phyloP scores from a whole-genome alignment of 768 basidiomycete genomes.

The Mycena olivaceomarginata region DNA sequence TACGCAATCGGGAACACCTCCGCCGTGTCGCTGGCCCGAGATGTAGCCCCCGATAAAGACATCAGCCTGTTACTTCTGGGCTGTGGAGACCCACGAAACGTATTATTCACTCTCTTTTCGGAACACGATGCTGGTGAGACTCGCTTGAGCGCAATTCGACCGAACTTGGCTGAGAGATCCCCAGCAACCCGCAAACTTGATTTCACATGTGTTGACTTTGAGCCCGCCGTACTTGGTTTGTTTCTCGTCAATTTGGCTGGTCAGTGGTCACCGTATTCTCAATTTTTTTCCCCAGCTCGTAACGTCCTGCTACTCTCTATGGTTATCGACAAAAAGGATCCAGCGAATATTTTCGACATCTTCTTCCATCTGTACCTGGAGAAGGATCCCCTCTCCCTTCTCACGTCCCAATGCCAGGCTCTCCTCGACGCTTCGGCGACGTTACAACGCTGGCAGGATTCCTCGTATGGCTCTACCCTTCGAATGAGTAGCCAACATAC shows the following conservation, averaged over 20 bases:
- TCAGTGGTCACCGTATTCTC: not conserved
- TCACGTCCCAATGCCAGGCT: constrained; percentile 62
- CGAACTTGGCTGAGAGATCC: constrained; percentile 9
- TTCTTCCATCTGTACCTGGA: constrained; percentile 71
- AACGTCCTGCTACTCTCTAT: constrained; percentile 69
- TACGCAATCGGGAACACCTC: constrained; percentile 80
- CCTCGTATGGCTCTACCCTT: constrained; percentile 60
- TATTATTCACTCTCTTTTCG: constrained; percentile 67
- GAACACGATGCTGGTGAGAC: constrained; percentile 52
- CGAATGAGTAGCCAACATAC: constrained; percentile 62
- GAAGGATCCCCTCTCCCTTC: constrained; percentile 52
- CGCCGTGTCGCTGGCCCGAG: constrained; percentile 68
- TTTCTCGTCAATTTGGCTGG: not conserved
- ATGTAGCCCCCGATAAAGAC: constrained; percentile 65
- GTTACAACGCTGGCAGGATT: constrained; percentile 61
- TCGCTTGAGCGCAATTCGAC: not conserved
- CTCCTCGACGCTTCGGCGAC: constrained; percentile 58
- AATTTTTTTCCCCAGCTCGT: constrained; percentile 59
- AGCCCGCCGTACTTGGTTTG: constrained; percentile 68
- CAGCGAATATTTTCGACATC: constrained; percentile 61
- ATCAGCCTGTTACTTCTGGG: constrained; percentile 71
- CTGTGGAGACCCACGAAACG: constrained; percentile 75
- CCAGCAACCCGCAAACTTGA: constrained; percentile 59
- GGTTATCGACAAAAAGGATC: constrained; percentile 55
- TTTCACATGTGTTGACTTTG: constrained; percentile 71